Evolutionary conservation across 305 asterid species (phyloP).

Genomic region (Euphrasia arctica): DNA sequence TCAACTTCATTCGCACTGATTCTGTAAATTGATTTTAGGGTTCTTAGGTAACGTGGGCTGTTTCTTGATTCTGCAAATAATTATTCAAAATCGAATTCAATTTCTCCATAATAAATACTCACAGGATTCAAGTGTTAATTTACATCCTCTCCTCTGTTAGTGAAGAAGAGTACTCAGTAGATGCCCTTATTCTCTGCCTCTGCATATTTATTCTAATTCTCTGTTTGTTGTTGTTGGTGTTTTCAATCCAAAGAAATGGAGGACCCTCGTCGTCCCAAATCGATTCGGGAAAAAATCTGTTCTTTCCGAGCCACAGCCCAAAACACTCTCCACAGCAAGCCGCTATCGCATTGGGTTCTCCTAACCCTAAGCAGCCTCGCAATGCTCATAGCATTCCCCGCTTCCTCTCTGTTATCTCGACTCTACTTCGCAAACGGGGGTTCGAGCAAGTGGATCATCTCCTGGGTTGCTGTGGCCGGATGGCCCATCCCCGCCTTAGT

Average conservation of each 20-base stretch:
- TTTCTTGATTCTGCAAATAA: no score
- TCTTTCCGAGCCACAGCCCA: conserved; percentile 31
- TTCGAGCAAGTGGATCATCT: conserved; percentile 79
- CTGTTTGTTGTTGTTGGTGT: neutral
- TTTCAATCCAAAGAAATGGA: conserved; percentile 43
- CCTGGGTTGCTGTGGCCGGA: conserved; percentile 91
- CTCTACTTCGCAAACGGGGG: conserved; percentile 82
- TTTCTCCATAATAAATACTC: no score
- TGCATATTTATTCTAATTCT: neutral
- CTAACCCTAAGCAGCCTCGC: conserved; percentile 52
- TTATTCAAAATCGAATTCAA: no score
- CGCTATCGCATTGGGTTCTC: conserved; percentile 76
- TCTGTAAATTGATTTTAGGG: neutral
- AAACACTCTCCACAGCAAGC: conserved; percentile 51
- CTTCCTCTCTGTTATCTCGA: conserved; percentile 83
- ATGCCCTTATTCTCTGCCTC: no score
- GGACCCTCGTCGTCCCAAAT: conserved; percentile 32
- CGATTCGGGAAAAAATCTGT: conserved; percentile 33
- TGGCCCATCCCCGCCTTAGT: conserved; percentile 75
- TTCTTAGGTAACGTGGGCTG: no score
- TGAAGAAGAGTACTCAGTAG: no score
- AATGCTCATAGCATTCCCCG: conserved; percentile 80
- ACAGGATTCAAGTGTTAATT: no score
- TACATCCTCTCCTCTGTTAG: no score
- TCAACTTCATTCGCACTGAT: neutral